A percentile compares a stretch with the other conserved stretches of the same genome.
Conservation (phyloP, 305 asterid genomes). For the Coffea humblotiana region DNA sequence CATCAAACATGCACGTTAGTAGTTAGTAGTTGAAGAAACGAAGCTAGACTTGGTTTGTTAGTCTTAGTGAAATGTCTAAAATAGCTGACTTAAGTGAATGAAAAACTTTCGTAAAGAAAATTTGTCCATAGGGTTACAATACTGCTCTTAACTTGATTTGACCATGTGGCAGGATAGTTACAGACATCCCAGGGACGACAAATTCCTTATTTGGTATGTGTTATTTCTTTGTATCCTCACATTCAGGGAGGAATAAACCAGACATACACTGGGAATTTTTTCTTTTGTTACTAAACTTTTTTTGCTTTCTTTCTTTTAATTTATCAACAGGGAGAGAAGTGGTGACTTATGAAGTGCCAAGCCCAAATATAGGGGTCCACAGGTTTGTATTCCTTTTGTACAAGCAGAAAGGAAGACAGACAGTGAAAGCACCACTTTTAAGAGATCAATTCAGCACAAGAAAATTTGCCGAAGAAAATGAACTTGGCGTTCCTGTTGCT, state of each 20-base stretch:
- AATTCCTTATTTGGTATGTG: conserved; percentile 72
- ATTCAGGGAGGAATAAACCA: neutral
- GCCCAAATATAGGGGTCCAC: conserved; percentile 88
- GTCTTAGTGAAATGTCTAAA: too few species aligned
- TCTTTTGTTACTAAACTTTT: too few species aligned
- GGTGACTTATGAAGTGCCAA: conserved; percentile 70
- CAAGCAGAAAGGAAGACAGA: conserved; percentile 60
- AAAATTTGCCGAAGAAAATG: conserved; percentile 59
- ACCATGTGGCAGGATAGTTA: conserved; percentile 58
- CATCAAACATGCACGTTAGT: neutral
- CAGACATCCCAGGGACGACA: conserved; percentile 92
- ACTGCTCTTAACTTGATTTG: conserved; percentile 7
- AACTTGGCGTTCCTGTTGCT: conserved; percentile 68
- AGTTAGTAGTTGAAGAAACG: neutral
- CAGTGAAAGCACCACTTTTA: conserved; percentile 25
- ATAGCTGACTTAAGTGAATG: neutral
- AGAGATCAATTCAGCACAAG: conserved; percentile 65
- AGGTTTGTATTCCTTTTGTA: conserved; percentile 66
- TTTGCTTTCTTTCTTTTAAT: neutral
- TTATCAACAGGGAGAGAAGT: conserved; percentile 59
- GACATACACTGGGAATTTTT: neutral
- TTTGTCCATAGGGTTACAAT: too few species aligned
- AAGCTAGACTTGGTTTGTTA: neutral
- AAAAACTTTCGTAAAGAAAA: neutral
- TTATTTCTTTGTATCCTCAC: neutral